Percentiles rank a stretch among this genome's conserved stretches.
Conservation (phyloP, 371 early-diverging fungal species). For the Mortierella sp. region DNA sequence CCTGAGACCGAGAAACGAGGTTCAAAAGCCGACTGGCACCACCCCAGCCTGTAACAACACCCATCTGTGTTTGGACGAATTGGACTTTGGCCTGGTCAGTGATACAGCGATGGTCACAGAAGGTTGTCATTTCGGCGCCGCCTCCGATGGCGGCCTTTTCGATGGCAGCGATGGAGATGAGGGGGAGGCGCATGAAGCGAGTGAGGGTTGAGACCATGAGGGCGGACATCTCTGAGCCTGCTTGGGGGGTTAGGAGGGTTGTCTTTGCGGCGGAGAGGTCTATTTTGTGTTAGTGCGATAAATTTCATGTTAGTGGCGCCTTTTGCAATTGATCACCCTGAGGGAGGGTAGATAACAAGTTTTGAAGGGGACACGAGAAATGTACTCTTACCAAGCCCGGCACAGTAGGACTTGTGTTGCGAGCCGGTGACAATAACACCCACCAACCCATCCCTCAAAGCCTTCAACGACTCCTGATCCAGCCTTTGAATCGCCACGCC, state of each 20-base stretch:
- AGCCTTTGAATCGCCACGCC: conserved; percentile 28
- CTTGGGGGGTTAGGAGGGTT: conserved; percentile 60
- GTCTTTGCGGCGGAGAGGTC: conserved; percentile 69
- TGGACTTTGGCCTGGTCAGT: conserved; percentile 60
- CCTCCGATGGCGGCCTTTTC: conserved; percentile 80
- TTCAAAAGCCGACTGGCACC: conserved; percentile 68
- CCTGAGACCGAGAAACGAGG: conserved; percentile 67
- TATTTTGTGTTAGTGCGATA: conserved; percentile 12
- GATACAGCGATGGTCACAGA: conserved; percentile 75
- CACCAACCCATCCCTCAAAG: conserved; percentile 50
- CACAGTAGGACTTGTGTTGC: conserved; percentile 68
- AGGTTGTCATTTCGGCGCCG: conserved; percentile 78
- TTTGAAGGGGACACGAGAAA: not conserved
- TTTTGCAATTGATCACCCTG: not conserved
- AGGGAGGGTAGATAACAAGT: not conserved
- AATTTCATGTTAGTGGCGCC: not conserved
- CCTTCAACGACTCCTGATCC: conserved; percentile 14
- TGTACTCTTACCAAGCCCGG: conserved; percentile 69
- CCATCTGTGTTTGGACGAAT: conserved; percentile 79
- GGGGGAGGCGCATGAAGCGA: conserved; percentile 68
- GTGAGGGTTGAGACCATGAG: conserved; percentile 75
- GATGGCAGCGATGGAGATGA: conserved; percentile 74
- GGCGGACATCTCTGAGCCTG: conserved; percentile 64
- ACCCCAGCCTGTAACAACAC: conserved; percentile 75
- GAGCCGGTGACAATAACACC: conserved; percentile 71